These are phyloP conservation scores for Pleomassaria siparia DNA, from an alignment of 2,329 filamentous ascomycete genomes.

Conservation along the genomic window DNA sequence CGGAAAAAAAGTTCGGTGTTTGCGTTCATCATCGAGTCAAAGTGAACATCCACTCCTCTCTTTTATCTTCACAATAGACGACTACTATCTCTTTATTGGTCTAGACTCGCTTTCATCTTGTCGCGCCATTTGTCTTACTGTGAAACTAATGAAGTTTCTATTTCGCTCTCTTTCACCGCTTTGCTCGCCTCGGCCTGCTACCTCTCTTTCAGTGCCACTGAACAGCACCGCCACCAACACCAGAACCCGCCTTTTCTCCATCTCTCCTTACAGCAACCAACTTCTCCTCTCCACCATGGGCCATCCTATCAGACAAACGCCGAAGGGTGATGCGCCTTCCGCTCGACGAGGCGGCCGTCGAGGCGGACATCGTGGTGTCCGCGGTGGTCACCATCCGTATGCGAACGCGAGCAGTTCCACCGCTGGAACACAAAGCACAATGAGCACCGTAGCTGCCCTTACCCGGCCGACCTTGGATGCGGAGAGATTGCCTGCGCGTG, in stretches of 20 bases:
- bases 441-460: slow-evolving; percentile 1
- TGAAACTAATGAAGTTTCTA: neutral
- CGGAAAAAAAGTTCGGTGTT: neutral
- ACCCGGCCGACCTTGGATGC: neutral
- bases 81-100: neutral
- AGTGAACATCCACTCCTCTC: neutral
- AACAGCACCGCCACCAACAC: neutral
- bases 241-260: neutral
- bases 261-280: neutral
- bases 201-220: neutral
- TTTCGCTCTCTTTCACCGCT: slow-evolving; percentile 1
- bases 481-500: neutral
- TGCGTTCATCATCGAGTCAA: neutral
- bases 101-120: neutral
- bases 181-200: neutral
- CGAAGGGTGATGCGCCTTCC: neutral
- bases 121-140: neutral
- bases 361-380: neutral
- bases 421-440: neutral
- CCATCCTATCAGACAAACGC: neutral
- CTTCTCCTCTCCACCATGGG: neutral
- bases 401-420: neutral
- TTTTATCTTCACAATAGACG: neutral
- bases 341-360: neutral
- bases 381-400: neutral